Base-by-base conservation (phyloP, 306 rosid species). In the Ceratonia siliqua region DNA sequence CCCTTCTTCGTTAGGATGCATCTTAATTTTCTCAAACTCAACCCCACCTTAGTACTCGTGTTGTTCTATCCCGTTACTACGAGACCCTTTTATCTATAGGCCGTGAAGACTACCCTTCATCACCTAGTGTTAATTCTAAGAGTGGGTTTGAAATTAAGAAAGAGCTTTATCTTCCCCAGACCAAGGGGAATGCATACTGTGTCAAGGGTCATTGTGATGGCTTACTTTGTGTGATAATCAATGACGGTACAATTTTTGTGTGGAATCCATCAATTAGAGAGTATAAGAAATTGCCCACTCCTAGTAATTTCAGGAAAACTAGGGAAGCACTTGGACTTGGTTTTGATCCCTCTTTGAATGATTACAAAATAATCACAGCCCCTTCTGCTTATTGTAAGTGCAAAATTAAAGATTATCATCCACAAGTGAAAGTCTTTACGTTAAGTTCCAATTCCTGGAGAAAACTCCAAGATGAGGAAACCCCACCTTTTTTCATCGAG, bases 201-300 rank as follows among this genome's bases (percentile, higher is more conserved):
- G 89, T 85, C 0, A 85, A 85, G 61, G 89, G 87, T 4, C 87
- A 82, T 53, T 85, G 79, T 39, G 79, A 85, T 17, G 89, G 89
- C 12, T 43, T 85, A 24, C 36, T 85, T 18, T 82, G 87, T 45
- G 2, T 76, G 21, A 83, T 85, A n/a, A 25, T 80, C 71, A 82
- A 64, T n/a, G 83, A 85, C 22, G 85, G 87, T 6, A 24, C 59
- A 22, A 81, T 80, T 33, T 36, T 79, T 35, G 11, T 85, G 21
- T 85, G 80, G 83, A 82, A 85, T 33, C 83, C 89, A 0, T 68
- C 87, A 1, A 85, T 80, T 49, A 38, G 54, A 3, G 67, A 73
- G 77, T 53, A 76, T 62, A 73, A 57, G 76, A 82, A 74, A 36
- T 52, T 85, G 6, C 86, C 86, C 78, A 0, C 42, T 15, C 68